Conservation (phyloP, 2,329 filamentous ascomycete species). For the Sarocladium oryzae region DNA sequence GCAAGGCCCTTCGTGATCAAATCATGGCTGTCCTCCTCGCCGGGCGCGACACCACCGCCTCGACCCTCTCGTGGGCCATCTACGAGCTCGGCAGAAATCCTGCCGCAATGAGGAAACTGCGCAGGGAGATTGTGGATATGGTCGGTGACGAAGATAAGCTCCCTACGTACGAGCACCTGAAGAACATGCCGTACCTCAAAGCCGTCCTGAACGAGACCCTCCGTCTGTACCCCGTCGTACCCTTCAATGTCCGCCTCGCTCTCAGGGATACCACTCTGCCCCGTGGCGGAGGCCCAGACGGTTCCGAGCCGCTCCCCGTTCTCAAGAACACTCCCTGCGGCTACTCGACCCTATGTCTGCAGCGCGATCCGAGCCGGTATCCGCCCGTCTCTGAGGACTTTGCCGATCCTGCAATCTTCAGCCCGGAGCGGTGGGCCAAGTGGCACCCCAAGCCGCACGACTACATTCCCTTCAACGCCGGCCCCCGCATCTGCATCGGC, state of each 20-base stretch:
- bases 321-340: slow-evolving; percentile 58
- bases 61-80: slow-evolving; percentile 71
- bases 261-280: slow-evolving; percentile 70
- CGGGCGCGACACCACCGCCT: slow-evolving; percentile 81
- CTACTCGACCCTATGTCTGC: slow-evolving; percentile 67
- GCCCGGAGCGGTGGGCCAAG: slow-evolving; percentile 59
- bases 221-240: slow-evolving; percentile 70
- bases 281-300: slow-evolving; percentile 59
- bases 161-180: slow-evolving; percentile 74
- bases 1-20: slow-evolving; percentile 72
- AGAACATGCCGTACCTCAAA: slow-evolving; percentile 78
- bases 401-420: slow-evolving; percentile 44
- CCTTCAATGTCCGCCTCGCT: slow-evolving; percentile 70
- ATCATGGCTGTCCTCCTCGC: slow-evolving; percentile 76
- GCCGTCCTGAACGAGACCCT: slow-evolving; percentile 70
- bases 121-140: slow-evolving; percentile 61
- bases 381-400: slow-evolving; percentile 41
- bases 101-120: slow-evolving; percentile 58
- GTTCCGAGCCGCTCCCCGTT: slow-evolving; percentile 54
- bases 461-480: slow-evolving; percentile 71
- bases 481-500: slow-evolving; percentile 67
- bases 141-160: slow-evolving; percentile 53
- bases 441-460: slow-evolving; percentile 63
- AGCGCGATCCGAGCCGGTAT: slow-evolving; percentile 60
- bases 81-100: slow-evolving; percentile 76